Conservation (phyloP, 83 land plant genomes). For the Thuja plicata region DNA sequence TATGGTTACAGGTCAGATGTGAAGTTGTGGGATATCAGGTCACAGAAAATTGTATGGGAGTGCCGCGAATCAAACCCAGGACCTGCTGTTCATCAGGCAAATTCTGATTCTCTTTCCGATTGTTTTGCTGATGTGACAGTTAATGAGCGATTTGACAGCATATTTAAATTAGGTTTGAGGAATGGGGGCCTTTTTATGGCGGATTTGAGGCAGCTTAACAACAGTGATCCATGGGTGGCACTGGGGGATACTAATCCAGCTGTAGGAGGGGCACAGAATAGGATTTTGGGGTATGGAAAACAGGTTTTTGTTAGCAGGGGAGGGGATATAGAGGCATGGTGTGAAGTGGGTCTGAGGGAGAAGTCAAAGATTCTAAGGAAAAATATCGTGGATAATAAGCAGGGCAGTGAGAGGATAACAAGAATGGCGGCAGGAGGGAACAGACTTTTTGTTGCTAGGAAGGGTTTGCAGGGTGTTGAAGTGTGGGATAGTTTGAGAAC, state of each 20-base stretch:
- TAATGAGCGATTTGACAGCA: slow-evolving; percentile 35
- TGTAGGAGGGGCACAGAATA: slow-evolving; percentile 22
- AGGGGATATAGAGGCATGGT: slow-evolving; percentile 73
- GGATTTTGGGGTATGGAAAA: slow-evolving; percentile 52
- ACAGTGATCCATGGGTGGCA: slow-evolving; percentile 74
- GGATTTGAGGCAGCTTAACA: slow-evolving; percentile 70
- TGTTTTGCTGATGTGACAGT: slow-evolving; percentile 71
- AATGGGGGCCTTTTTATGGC: slow-evolving; percentile 76
- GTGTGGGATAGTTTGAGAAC: slow-evolving; percentile 66
- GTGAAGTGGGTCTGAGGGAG: slow-evolving; percentile 29
- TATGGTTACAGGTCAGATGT: slow-evolving; percentile 84
- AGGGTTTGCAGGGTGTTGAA: slow-evolving; percentile 68
- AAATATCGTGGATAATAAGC: slow-evolving; percentile 53
- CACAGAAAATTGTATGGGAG: slow-evolving; percentile 74
- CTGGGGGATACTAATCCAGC: slow-evolving; percentile 50
- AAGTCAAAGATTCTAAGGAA: slow-evolving; percentile 29
- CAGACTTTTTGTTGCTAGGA: slow-evolving; percentile 60
- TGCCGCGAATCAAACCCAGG: slow-evolving; percentile 78
- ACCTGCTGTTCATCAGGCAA: slow-evolving; percentile 27
- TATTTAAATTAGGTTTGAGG: slow-evolving; percentile 76
- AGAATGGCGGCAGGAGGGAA: slow-evolving; percentile 67
- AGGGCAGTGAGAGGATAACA: slow-evolving; percentile 36
- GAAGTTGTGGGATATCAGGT: slow-evolving; percentile 77
- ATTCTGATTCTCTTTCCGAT: slow-evolving; percentile 43
- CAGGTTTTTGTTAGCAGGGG: slow-evolving; percentile 75